Evolutionary conservation across 2,329 filamentous ascomycete genomes (phyloP), one percentile per base, ranked within the genome.

Genomic region (Paraphoma sp.): DNA sequence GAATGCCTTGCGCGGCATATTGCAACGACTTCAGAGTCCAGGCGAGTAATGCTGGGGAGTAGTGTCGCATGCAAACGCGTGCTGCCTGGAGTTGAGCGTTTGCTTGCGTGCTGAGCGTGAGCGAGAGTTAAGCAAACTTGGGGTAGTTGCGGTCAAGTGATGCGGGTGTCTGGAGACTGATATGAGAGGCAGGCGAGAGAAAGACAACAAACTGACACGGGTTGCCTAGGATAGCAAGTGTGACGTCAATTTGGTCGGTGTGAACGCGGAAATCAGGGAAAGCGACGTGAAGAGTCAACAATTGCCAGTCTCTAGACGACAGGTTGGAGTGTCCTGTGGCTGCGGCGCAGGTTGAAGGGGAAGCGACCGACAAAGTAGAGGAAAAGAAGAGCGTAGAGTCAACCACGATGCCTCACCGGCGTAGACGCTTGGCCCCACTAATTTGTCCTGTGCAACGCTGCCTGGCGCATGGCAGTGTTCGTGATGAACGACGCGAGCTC

Each of bases 1-100:
- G 73, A 91, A 93, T 36, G 84, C 83, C 67, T 83, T 85, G 56
- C 87, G 83, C 61, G 87, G 84, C 90, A 93, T 93, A 53, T 12
- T 75, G 63, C 41, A 47, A 12, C 47, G 33, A 23, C 67, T 64
- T 45, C 40, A 42, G 18, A 28, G 23, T 45, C 12, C 40, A 23
- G 41, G 43, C 42, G 33, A 23, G 23, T 23, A 23, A 23, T 5
- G 23, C 23, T 23, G 23, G 23, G 23, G 23, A 23, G 3, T 23
- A 23, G 23, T 23, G 23, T 23, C 23, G 23, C 23, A 23, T 23
- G 23, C 23, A 23, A 23, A 23, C 5, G 23, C 5, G 23, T 23
- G 23, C 10, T 31, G 18, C 48, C 40, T 50, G 40, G 36, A n/a
- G 23, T 47, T 47, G 47, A n/a, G 44, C 28, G 58, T 51, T 14